Evolutionary conservation across 2,329 filamentous ascomycete species (phyloP), one percentile per base, ranked within the genome.

Genomic region (Fusarium sp.): DNA sequence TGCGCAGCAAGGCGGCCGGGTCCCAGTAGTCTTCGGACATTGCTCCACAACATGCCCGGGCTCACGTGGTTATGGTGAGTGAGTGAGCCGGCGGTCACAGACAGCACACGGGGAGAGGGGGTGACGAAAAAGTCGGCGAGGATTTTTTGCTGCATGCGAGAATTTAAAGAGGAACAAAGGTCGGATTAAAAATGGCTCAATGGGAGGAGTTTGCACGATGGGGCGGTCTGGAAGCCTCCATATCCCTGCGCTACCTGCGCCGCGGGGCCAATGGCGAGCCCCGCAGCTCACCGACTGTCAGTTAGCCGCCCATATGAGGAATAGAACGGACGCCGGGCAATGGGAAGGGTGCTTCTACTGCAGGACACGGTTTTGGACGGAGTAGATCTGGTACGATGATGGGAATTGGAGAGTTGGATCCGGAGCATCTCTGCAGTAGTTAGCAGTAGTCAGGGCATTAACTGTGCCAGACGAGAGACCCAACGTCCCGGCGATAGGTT

Each of bases 11-110:
- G 47, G 47, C 47, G 47, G 25, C 47, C 47, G 47, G 47, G 47
- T 52, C 47, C 47, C 47, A 52, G 47, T 52, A 52, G 47, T 52
- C 47, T 52, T 52, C 47, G 45, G 45, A 50, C 47, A 52, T 52
- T 52, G 47, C 47, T 52, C 47, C 47, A 52, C 47, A 52, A 52
- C 47, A 52, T 52, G 47, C 47, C 47, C 47, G 47, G 47, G 47
- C 47, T 52, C 47, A 52, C 47, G 47, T 52, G 47, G 47, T 52
- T 7, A 42, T 29, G 16, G 47, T 52, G 47, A 52, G 47, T 27
- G 47, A 52, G 47, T 29, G 47, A 52, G 47, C 47, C 25, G 25
- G 47, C 47, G 47, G 25, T 27, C 25, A 27, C 25, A n/a, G 40
- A 20, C 40, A 45, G 40, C 40, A 40, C 40, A 36, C 35, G 35